A percentile compares a stretch with the other conserved stretches of the same genome.
Conservation (phyloP, 208 protist species). For the Zelonia costaricensis region DNA sequence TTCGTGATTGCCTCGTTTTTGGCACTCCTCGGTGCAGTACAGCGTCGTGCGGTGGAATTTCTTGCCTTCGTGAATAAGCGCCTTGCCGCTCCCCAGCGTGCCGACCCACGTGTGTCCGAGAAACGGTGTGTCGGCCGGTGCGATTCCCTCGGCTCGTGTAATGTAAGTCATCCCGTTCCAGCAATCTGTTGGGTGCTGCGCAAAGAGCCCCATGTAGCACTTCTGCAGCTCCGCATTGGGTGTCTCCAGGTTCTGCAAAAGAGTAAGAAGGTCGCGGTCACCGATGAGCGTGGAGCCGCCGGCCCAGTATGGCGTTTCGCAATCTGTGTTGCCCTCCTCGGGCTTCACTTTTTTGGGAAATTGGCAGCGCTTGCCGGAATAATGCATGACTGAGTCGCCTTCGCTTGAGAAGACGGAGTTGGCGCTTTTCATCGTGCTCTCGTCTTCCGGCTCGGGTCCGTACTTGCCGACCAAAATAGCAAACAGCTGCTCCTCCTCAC, state of each 20-base stretch:
- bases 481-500: constrained; percentile 75
- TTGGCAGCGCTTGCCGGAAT: constrained; percentile 48
- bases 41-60: constrained; percentile 58
- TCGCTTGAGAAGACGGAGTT: constrained; percentile 49
- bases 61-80: constrained; percentile 50
- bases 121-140: constrained; percentile 44
- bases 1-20: constrained; percentile 47
- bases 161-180: constrained; percentile 85
- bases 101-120: constrained; percentile 71
- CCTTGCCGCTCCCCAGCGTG: constrained; percentile 52
- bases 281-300: constrained; percentile 46
- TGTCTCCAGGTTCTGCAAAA: constrained; percentile 59
- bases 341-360: constrained; percentile 65
- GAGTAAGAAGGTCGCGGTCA: constrained; percentile 54
- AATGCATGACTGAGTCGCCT: constrained; percentile 53
- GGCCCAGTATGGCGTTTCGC: constrained; percentile 80
- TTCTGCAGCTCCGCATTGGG: constrained; percentile 67
- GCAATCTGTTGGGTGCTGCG: constrained; percentile 50
- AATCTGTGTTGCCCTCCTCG: constrained; percentile 72
- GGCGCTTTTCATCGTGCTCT: constrained; percentile 4
- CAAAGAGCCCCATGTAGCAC: constrained; percentile 71
- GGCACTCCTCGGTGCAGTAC: constrained; percentile 77
- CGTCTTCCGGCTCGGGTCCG: constrained; percentile 52
- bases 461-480: constrained; percentile 75
- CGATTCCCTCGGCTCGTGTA: constrained; percentile 40